A percentile compares a stretch with the other conserved stretches of the same genome.
Conservation (phyloP, 768 basidiomycete genomes). For the Filobasidium floriforme region DNA sequence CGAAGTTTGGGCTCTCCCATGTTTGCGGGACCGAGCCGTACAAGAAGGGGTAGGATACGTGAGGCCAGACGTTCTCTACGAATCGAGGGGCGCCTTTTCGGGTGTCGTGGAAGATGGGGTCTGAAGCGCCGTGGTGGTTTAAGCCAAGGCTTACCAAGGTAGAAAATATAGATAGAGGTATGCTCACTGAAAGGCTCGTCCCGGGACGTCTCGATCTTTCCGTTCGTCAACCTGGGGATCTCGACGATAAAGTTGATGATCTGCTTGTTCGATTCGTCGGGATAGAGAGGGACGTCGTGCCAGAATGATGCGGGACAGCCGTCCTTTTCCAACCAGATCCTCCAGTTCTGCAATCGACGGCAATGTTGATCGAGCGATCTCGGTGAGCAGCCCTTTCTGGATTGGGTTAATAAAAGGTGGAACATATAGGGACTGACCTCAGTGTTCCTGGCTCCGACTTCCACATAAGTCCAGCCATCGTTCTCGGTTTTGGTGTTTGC, state of each 20-base stretch:
- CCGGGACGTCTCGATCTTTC: neutral
- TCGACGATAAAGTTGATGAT: neutral
- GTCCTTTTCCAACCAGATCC: conserved; percentile 1
- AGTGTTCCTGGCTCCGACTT: too few species aligned
- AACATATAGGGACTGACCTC: too few species aligned
- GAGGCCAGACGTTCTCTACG: neutral
- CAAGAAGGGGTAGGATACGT: too few species aligned
- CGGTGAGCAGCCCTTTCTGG: too few species aligned
- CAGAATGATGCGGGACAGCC: neutral
- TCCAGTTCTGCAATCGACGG: too few species aligned
- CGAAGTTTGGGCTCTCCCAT: too few species aligned
- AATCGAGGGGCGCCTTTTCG: neutral
- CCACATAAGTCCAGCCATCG: too few species aligned
- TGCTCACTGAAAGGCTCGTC: neutral
- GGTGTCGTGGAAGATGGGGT: neutral
- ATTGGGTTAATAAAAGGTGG: too few species aligned
- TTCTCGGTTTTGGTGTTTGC: too few species aligned
- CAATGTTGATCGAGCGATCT: too few species aligned
- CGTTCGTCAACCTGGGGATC: neutral
- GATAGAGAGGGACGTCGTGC: neutral
- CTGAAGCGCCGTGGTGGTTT: neutral
- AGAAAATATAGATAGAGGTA: neutral
- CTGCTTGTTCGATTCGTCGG: neutral
- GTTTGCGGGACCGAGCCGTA: too few species aligned
- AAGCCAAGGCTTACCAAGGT: neutral